These are phyloP conservation scores for Podosphaera fusca DNA, from an alignment of 2,329 filamentous ascomycete genomes.

Conservation along the genomic window DNA sequence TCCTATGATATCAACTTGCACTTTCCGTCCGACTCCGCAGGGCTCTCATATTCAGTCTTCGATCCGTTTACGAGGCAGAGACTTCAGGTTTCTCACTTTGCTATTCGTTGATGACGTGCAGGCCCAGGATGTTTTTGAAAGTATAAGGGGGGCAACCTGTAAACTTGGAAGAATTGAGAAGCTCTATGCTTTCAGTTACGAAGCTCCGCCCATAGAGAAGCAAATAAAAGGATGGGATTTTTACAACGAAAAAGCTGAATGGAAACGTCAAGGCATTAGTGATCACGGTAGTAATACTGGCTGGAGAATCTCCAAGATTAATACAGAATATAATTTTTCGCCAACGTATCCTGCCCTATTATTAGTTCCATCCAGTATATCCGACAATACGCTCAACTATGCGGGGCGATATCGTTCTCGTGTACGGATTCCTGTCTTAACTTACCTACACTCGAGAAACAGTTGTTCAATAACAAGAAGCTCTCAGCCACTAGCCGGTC, in stretches of 20 bases:
- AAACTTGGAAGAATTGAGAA: slow-evolving; percentile 66
- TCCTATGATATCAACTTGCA: slow-evolving; percentile 68
- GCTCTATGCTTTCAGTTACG: slow-evolving; percentile 75
- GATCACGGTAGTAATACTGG: slow-evolving; percentile 37
- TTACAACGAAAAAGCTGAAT: slow-evolving; percentile 73
- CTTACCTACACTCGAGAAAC: slow-evolving; percentile 89
- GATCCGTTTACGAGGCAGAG: slow-evolving; percentile 70
- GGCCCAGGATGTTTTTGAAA: slow-evolving; percentile 72
- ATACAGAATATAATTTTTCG: slow-evolving; percentile 73
- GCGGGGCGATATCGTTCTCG: slow-evolving; percentile 75
- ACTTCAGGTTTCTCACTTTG: slow-evolving; percentile 86
- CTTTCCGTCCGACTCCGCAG: slow-evolving; percentile 48
- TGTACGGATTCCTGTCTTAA: slow-evolving; percentile 66
- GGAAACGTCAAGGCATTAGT: slow-evolving; percentile 66
- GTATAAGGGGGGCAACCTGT: slow-evolving; percentile 59
- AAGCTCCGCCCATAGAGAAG: slow-evolving; percentile 49
- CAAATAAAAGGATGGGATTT: slow-evolving; percentile 58
- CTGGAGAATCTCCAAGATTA: slow-evolving; percentile 82
- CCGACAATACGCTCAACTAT: slow-evolving; percentile 92
- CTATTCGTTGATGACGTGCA: slow-evolving; percentile 54
- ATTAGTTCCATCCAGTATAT: slow-evolving; percentile 69
- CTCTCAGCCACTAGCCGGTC: slow-evolving; percentile 73
- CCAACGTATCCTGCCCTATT: slow-evolving; percentile 76
- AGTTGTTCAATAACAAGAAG: slow-evolving; percentile 92
- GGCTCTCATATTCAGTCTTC: slow-evolving; percentile 50